Evolutionary conservation across 345 rosid species (phyloP).

Genomic region (Eucalyptus pauciflora): DNA sequence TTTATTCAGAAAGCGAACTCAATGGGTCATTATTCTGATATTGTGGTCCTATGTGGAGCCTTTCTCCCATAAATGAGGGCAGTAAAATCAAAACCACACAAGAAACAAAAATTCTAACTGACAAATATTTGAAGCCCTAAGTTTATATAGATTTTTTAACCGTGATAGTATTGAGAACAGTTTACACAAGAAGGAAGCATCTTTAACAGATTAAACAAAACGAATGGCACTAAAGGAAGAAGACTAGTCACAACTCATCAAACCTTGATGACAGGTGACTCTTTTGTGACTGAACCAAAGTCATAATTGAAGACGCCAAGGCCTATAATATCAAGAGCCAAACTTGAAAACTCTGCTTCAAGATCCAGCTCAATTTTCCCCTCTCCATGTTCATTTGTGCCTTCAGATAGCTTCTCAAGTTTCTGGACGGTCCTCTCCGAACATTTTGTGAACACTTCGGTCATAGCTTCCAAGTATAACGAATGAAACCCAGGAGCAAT

Average conservation of each 20-base stretch:
- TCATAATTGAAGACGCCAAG: conserved; percentile 90
- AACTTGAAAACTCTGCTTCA: conserved; percentile 90
- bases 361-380: conserved; percentile 59
- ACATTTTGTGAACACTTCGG: conserved; percentile 64
- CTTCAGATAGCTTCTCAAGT: conserved; percentile 56
- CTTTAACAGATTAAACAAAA: not conserved
- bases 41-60: not conserved
- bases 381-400: conserved; percentile 21
- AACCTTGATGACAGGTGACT: conserved; percentile 95
- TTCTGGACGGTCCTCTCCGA: conserved; percentile 62
- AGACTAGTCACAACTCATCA: not conserved
- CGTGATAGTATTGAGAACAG: not conserved
- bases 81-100: not conserved
- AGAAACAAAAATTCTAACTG: not conserved
- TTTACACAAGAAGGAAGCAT: not conserved
- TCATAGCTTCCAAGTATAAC: conserved; percentile 85
- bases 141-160: not conserved
- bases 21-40: not conserved
- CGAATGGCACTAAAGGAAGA: not conserved
- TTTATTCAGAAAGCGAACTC: not conserved
- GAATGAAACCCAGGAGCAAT: conserved; percentile 90
- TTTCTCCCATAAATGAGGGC: not conserved
- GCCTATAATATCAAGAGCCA: conserved; percentile 95
- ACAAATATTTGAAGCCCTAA: not conserved
- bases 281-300: conserved; percentile 88